These are phyloP conservation scores for Microstroma glucosiphilum DNA, from an alignment of 1,284 basidiomycete genomes.

Conservation along the genomic window DNA sequence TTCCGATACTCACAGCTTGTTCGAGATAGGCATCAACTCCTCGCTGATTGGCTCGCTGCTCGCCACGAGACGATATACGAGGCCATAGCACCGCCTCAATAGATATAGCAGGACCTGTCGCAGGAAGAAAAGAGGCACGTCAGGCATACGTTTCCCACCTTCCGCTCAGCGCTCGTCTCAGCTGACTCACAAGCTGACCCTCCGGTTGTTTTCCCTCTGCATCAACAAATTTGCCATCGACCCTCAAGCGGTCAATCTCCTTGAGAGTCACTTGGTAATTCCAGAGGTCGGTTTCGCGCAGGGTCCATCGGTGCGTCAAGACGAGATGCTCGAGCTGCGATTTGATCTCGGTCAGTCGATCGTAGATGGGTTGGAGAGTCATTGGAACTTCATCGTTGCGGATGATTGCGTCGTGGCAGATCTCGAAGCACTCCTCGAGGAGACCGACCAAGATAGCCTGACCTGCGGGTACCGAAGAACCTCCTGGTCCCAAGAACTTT, in stretches of 20 bases:
- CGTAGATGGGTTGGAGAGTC: slow-evolving; percentile 87
- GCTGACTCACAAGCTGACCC: slow-evolving; percentile 69
- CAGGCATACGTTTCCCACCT: slow-evolving; percentile 10
- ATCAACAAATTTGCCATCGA: slow-evolving; percentile 95
- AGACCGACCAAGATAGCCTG: slow-evolving; percentile 67
- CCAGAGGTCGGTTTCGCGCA: slow-evolving; percentile 78
- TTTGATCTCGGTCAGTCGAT: slow-evolving; percentile 78
- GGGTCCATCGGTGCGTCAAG: slow-evolving; percentile 91
- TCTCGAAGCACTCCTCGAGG: slow-evolving; percentile 93
- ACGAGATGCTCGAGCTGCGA: slow-evolving; percentile 80
- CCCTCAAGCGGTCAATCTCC: slow-evolving; percentile 92
- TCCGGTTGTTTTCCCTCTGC: slow-evolving; percentile 81
- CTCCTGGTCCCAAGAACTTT: slow-evolving; percentile 88
- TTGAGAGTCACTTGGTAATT: slow-evolving; percentile 84
- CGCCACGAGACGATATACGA: slow-evolving; percentile 87
- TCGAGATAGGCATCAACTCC: slow-evolving; percentile 80
- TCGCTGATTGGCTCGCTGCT: slow-evolving; percentile 99
- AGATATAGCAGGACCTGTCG: slow-evolving; percentile 80
- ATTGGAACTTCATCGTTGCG: slow-evolving; percentile 81
- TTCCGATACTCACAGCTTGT: slow-evolving; percentile 57
- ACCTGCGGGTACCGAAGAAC: slow-evolving; percentile 75
- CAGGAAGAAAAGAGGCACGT: slow-evolving; percentile 9
- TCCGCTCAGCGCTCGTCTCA: background rate
- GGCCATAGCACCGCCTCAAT: slow-evolving; percentile 86
- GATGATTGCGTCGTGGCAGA: slow-evolving; percentile 90